phyloP scores from a whole-genome alignment of 768 basidiomycete genomes.

The Psilocybe cyanescens region DNA sequence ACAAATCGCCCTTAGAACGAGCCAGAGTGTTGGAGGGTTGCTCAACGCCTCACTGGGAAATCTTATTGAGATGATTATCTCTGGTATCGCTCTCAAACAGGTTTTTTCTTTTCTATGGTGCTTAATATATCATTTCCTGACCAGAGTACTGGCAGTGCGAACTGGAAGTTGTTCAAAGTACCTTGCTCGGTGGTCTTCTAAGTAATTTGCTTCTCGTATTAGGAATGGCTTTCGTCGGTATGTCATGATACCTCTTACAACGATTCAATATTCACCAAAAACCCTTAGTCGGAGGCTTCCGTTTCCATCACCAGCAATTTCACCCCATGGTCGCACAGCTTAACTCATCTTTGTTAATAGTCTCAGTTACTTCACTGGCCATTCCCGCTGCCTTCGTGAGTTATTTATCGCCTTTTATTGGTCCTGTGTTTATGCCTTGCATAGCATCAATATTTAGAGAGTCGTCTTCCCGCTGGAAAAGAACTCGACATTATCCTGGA shows the following conservation, averaged over 20 bases:
- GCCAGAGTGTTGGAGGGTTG: slow-evolving; percentile 53
- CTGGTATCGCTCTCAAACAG: slow-evolving; percentile 44
- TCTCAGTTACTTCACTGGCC: slow-evolving; percentile 71
- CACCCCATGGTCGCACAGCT: slow-evolving; percentile 62
- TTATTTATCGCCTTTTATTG: slow-evolving; percentile 17
- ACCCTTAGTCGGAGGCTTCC: slow-evolving; percentile 45
- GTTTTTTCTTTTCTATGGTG: slow-evolving; percentile 9
- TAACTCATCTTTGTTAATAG: slow-evolving; percentile 68
- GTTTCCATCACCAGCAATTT: slow-evolving; percentile 56
- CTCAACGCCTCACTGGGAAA: slow-evolving; percentile 59
- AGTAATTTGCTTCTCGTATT: slow-evolving; percentile 84
- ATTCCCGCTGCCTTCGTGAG: slow-evolving; percentile 65
- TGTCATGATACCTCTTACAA: slow-evolving; percentile 44
- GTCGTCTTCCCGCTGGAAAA: slow-evolving; percentile 33
- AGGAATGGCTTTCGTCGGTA: slow-evolving; percentile 79
- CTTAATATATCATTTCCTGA: neutral
- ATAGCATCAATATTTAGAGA: slow-evolving; percentile 41
- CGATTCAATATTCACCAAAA: neutral
- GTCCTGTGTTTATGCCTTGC: slow-evolving; percentile 11
- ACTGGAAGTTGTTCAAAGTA: slow-evolving; percentile 55
- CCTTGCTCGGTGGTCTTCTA: slow-evolving; percentile 53
- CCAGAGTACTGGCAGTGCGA: slow-evolving; percentile 41
- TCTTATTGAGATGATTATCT: slow-evolving; percentile 56
- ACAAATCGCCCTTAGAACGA: slow-evolving; percentile 51
- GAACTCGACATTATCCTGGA: slow-evolving; percentile 46